Conservation (phyloP, 352 stramenopile genomes). For the Elongisporangium undulatum region DNA sequence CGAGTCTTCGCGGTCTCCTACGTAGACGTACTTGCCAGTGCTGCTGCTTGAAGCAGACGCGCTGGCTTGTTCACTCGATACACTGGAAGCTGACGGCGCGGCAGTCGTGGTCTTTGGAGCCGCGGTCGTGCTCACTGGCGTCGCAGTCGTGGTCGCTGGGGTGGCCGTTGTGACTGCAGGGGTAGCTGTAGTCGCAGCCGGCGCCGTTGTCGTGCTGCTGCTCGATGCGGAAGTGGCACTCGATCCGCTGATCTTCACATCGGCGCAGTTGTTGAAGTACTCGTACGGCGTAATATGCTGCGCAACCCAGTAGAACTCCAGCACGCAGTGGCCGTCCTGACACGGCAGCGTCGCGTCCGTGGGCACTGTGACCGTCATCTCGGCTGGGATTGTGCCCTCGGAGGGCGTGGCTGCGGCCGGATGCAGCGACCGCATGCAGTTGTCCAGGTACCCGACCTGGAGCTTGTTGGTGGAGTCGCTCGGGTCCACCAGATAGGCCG, state of each 20-base stretch:
- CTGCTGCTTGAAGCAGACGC: background rate
- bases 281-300: conserved; percentile 22
- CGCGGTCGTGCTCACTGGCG: conserved; percentile 1
- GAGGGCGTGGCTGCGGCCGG: conserved; percentile 21
- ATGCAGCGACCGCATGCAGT: conserved; percentile 41
- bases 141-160: conserved; percentile 2
- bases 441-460: conserved; percentile 23
- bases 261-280: conserved; percentile 36
- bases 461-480: conserved; percentile 20
- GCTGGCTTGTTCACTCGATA: background rate
- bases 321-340: conserved; percentile 19
- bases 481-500: conserved; percentile 28
- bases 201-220: conserved; percentile 1
- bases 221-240: conserved; percentile 1
- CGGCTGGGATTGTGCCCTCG: conserved; percentile 19
- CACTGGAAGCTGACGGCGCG: conserved; percentile 1
- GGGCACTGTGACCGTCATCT: conserved; percentile 30
- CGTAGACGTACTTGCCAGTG: conserved; percentile 23
- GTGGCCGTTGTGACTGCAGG: conserved; percentile 1
- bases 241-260: conserved; percentile 17
- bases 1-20: conserved; percentile 8
- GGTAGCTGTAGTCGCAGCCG: background rate
- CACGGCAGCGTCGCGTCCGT: conserved; percentile 16
- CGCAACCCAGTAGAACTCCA: conserved; percentile 28
- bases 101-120: conserved; percentile 3